Evolutionary conservation across 2,329 filamentous ascomycete species (phyloP).

Genomic region (Phaeophleospora eucalypticola): DNA sequence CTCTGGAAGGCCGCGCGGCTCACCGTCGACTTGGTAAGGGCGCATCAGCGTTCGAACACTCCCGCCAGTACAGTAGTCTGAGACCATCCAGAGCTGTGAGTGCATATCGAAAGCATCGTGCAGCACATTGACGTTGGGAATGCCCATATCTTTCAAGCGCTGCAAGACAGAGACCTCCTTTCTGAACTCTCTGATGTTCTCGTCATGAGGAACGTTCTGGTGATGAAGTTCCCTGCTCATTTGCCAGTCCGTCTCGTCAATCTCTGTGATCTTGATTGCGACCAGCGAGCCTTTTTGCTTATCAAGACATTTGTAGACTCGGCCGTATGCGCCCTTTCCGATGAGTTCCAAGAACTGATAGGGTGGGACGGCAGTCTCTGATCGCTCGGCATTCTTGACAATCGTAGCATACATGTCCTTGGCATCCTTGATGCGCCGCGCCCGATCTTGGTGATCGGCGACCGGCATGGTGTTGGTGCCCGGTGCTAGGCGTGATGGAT

Average conservation of each 20-base stretch:
- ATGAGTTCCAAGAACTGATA: conserved; percentile 70
- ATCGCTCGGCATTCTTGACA: conserved; percentile 57
- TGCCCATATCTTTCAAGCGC: conserved; percentile 67
- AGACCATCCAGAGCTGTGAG: conserved; percentile 81
- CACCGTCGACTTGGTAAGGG: conserved; percentile 18
- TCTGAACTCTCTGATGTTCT: conserved; percentile 54
- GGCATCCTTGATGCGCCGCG: conserved; percentile 56
- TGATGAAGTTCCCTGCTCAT: conserved; percentile 51
- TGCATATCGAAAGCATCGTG: conserved; percentile 74
- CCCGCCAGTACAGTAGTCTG: conserved; percentile 79
- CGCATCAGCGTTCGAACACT: conserved; percentile 67
- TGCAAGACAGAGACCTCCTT: conserved; percentile 65
- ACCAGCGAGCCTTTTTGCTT: conserved; percentile 51
- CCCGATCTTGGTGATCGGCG: conserved; percentile 20
- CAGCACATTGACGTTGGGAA: conserved; percentile 75
- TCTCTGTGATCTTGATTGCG: conserved; percentile 78
- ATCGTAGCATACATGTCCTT: conserved; percentile 64
- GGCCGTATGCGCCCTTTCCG: conserved; percentile 69
- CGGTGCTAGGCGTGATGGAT: conserved; percentile 26
- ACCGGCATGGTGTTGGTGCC: conserved; percentile 12
- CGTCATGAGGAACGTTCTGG: conserved; percentile 49
- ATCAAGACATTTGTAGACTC: conserved; percentile 63
- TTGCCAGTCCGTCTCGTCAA: conserved; percentile 66
- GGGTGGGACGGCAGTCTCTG: conserved; percentile 57
- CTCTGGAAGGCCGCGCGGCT: conserved; percentile 48